Conservation (phyloP, 2,329 filamentous ascomycete species). For the Apiospora pterosperma region DNA sequence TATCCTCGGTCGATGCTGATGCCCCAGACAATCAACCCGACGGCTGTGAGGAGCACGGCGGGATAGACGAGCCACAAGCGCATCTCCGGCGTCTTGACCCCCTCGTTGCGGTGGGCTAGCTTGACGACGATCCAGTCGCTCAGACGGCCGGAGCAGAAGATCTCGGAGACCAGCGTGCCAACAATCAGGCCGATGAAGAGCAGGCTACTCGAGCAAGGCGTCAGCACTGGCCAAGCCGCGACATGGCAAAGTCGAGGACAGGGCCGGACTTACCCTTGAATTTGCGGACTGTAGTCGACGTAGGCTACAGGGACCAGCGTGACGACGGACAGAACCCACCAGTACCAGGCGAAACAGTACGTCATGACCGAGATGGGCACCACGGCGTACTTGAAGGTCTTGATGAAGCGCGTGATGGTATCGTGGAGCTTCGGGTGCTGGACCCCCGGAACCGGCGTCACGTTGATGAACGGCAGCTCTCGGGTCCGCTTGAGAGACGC, state of each 20-base stretch:
- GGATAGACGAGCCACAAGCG: conserved; percentile 54
- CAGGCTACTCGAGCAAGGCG: conserved; percentile 27
- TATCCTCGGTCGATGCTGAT: conserved; percentile 48
- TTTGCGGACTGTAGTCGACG: conserved; percentile 39
- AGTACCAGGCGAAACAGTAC: conserved; percentile 54
- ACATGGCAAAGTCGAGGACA: not conserved
- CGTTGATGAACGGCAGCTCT: conserved; percentile 40
- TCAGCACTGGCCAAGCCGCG: not conserved
- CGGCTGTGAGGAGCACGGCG: conserved; percentile 41
- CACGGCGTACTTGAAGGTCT: conserved; percentile 42
- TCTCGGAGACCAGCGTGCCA: conserved; percentile 48
- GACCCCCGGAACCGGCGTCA: conserved; percentile 45
- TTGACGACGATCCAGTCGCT: conserved; percentile 48
- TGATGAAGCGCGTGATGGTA: conserved; percentile 40
- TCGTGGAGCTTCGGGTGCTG: conserved; percentile 47
- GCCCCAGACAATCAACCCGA: conserved; percentile 53
- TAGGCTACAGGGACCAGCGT: conserved; percentile 52
- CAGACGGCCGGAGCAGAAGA: conserved; percentile 48
- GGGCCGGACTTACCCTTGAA: conserved; percentile 37
- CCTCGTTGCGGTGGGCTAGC: conserved; percentile 39
- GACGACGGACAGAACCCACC: conserved; percentile 52
- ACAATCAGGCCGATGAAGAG: conserved; percentile 51
- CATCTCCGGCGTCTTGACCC: conserved; percentile 48
- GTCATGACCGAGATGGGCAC: conserved; percentile 42
- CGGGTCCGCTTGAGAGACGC: conserved; percentile 34